A percentile compares a stretch with the other conserved stretches of the same genome.
Evolutionary conservation across 257 asterid species (phyloP).

Genomic region (Solanum ahanhuiri): DNA sequence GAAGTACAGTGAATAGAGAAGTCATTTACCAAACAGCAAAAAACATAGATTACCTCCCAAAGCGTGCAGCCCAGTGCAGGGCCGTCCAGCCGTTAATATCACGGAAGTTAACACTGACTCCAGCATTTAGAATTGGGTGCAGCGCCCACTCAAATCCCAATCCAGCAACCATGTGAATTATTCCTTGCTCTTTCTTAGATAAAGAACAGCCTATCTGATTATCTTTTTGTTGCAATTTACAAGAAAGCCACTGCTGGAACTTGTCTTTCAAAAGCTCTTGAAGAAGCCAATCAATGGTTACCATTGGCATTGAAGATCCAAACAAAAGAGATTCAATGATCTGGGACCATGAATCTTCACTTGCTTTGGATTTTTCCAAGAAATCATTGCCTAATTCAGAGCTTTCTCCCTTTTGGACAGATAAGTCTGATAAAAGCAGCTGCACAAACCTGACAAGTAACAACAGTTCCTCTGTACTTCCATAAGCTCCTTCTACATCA

Average conservation of each 20-base stretch:
- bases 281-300: constrained; percentile 16
- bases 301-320: constrained; percentile 3
- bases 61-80: constrained; percentile 81
- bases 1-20: background rate
- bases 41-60: constrained; percentile 43
- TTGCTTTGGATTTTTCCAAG: constrained; percentile 8
- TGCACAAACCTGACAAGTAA: constrained; percentile 15
- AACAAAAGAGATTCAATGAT: constrained; percentile 4
- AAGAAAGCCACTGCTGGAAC: constrained; percentile 15
- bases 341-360: constrained; percentile 11
- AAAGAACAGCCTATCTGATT: constrained; percentile 22
- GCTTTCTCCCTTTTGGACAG: background rate
- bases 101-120: constrained; percentile 53
- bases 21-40: background rate
- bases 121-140: constrained; percentile 48
- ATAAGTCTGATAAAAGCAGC: constrained; percentile 1
- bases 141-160: constrained; percentile 75
- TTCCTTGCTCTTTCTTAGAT: constrained; percentile 68
- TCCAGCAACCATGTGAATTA: constrained; percentile 65
- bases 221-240: constrained; percentile 21
- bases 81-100: constrained; percentile 74
- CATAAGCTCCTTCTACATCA: constrained; percentile 26
- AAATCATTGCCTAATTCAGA: background rate
- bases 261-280: constrained; percentile 17
- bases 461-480: constrained; percentile 45